Evolutionary conservation across 257 asterid genomes (phyloP), one percentile per base, ranked within the genome.

Genomic region (Gynochthodes officinalis): DNA sequence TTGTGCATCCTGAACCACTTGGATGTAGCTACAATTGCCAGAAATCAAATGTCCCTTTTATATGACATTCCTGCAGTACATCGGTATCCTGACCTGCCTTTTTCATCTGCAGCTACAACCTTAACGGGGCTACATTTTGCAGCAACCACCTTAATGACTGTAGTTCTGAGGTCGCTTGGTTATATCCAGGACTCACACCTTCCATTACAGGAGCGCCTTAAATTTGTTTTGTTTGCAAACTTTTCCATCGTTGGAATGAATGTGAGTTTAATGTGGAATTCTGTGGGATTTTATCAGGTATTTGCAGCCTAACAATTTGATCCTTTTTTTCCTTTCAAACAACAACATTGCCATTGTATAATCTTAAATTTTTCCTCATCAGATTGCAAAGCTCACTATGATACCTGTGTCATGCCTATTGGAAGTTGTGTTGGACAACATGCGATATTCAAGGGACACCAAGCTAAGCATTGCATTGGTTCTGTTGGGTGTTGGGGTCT

Each of bases 211-310:
- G 95, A 89, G 69, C 74, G 87, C 33, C 49, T 89, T 64, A 88
- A 80, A 71, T 88, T 81, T 79, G 91, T 86, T 67, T 44, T 86
- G 53, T 86, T 84, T 69, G 85, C 91, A 5, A 88, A 86, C 69
- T 84, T 88, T 80, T 86, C 95, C 49, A 81, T 89, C 44, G 92
- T 89, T 48, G 92, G 95, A 74, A 86, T 86, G 95, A 88, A 88
- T n/a, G 90, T 88, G 54, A 86, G 92, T 71, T 74, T 89, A 32
- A 89, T 86, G 95, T 89, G 95, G 95, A 89, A 89, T 76, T 86
- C 95, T 3, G 91, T 89, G 50, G 92, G 95, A 77, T 89, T 89
- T 71, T 89, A 89, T 79, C 92, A 89, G 95, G 95, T 86, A 21
- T 65, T n/a, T 78, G 39, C 43, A 58, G 44, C 63, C 37, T 28